Base-by-base conservation (phyloP, 192 early-diverging fungal species). In the Coemansia aciculifera region DNA sequence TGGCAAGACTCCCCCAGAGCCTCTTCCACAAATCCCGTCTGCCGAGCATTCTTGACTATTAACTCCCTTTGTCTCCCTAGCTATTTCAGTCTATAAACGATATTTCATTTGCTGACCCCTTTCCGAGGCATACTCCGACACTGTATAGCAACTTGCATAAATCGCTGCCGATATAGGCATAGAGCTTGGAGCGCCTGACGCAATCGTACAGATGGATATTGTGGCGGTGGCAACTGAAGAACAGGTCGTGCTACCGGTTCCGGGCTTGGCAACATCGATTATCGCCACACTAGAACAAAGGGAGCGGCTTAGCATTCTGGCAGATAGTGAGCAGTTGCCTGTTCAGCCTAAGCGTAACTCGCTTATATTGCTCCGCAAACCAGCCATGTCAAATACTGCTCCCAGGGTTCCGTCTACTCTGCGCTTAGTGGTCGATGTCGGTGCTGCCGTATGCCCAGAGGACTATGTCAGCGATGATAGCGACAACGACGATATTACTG, bases 381-480 rank as follows among this genome's bases (percentile, higher is more conserved):
- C 44, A 36, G 48, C 61, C 36, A 19, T 39, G 17, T 19, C 59
- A 19, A 73, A 59, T 8, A 71, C 71, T 0, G 63, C 66, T 11
- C 79, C 79, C n/a, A 74, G 79, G 27, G 71, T 82, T 5, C 74
- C 79, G 11, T 82, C 74, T 0, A 71, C 71, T 0, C 65, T 82
- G 68, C 75, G 79, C 66, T 62, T 24, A 37, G 68, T 73, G 19
- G 64, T 79, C 0, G 73, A 64, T 19, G 77, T 48, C 5, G 59
- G 32, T 19, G 46, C 52, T 3, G 34, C 36, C 8, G 9, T 38
- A 12, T 39, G 36, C 36, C 17, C 59, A 60, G 59, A 38, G 32
- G 59, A 23, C n/a, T 19, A 10, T 38, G 32, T 39, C 19, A 10
- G 36, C 10, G 59, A 38, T 17, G 59, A 39, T 39, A 38, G 51